Evolutionary conservation across 257 asterid species (phyloP).

Genomic region (Pogostemon cablin): DNA sequence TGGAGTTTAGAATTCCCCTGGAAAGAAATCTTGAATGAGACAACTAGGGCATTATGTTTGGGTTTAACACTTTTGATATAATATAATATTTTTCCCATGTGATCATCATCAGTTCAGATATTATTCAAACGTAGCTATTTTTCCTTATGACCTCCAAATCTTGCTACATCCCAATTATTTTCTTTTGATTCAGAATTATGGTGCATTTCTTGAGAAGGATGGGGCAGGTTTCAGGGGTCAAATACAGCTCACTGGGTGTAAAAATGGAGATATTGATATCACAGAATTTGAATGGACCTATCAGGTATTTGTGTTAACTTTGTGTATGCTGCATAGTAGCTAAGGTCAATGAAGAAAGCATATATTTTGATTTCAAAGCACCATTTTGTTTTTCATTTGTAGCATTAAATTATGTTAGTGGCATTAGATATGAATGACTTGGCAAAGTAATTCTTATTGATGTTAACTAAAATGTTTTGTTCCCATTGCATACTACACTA

Average conservation of each 20-base stretch:
- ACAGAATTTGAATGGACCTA: conserved; percentile 69
- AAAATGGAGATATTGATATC: conserved; percentile 71
- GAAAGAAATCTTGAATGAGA: background rate
- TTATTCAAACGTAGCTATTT: background rate
- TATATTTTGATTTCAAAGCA: background rate
- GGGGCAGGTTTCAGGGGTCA: conserved; percentile 93
- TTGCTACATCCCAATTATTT: conserved; percentile 25
- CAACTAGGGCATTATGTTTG: background rate
- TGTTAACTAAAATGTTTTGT: background rate
- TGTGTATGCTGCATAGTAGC: conserved; percentile 24
- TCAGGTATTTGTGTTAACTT: conserved; percentile 54
- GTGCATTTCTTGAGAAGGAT: conserved; percentile 93
- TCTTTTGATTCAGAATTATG: conserved; percentile 72
- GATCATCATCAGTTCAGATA: background rate
- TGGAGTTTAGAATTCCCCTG: conserved; percentile 3
- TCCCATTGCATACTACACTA: background rate
- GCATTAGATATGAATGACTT: conserved; percentile 14
- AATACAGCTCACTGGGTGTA: conserved; percentile 64
- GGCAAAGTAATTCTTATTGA: background rate
- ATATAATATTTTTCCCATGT: background rate
- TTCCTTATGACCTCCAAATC: conserved; percentile 17
- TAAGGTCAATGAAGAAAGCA: background rate
- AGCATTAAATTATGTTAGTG: background rate
- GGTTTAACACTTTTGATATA: conserved; percentile 18
- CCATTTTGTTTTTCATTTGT: conserved; percentile 17